Evolutionary conservation across 1,284 basidiomycete genomes (phyloP).

Genomic region (Fomitopsis betulina): DNA sequence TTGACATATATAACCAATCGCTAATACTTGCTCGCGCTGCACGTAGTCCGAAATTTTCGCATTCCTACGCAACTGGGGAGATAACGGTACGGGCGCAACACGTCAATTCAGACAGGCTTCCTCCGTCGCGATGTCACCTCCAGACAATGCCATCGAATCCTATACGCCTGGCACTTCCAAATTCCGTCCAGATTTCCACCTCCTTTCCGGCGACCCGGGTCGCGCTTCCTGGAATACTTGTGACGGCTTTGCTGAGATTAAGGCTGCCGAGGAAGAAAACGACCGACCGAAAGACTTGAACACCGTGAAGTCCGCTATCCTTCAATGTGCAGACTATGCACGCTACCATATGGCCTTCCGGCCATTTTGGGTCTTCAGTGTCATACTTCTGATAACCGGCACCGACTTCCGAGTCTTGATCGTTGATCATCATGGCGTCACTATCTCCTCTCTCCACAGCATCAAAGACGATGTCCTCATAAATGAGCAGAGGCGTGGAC

Average conservation of each 20-base stretch:
- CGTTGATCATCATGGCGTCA: slow-evolving; percentile 16
- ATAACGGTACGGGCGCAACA: not conserved
- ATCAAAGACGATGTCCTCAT: not conserved
- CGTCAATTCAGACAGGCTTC: not conserved
- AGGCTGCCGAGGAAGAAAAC: not conserved
- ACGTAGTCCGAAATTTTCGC: too few species aligned
- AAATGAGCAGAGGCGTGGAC: rapidly evolving
- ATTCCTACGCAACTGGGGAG: not conserved
- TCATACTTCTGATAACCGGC: slow-evolving; percentile 19
- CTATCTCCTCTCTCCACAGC: slow-evolving; percentile 9
- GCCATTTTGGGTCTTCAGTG: slow-evolving; percentile 21
- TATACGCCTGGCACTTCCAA: not conserved
- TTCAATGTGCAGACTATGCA: slow-evolving; percentile 18
- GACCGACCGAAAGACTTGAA: not conserved
- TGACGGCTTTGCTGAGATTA: not conserved
- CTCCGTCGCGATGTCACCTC: not conserved
- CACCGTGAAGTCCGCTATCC: not conserved
- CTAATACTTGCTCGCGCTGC: too few species aligned
- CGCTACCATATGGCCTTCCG: slow-evolving; percentile 17
- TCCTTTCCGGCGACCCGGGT: not conserved
- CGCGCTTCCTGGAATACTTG: not conserved
- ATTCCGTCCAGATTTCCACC: not conserved
- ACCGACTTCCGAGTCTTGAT: slow-evolving; percentile 15
- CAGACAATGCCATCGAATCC: not conserved
- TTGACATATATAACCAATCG: too few species aligned